Conservation (phyloP, 192 early-diverging fungal genomes). For the Chytriomyces hyalinus region DNA sequence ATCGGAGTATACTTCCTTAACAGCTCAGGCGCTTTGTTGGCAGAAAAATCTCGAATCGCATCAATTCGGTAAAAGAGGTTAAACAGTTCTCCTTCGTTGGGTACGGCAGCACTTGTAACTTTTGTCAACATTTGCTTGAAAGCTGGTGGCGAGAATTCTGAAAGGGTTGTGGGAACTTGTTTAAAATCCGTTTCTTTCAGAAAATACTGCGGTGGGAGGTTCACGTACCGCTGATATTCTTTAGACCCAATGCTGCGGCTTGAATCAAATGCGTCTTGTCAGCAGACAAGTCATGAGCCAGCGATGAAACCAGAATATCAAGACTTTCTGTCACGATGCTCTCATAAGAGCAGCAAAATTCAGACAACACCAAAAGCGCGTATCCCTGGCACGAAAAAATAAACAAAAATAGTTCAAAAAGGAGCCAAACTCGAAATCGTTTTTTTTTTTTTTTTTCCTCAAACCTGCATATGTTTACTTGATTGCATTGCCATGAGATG, state of each 20-base stretch:
- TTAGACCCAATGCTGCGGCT: constrained; percentile 54
- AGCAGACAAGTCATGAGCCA: constrained; percentile 52
- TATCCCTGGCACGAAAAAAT: constrained; percentile 29
- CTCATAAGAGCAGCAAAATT: constrained; percentile 58
- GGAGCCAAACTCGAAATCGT: neutral
- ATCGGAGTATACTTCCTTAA: constrained; percentile 49
- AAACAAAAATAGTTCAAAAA: constrained; percentile 25
- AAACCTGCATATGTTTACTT: constrained; percentile 41
- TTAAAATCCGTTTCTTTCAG: constrained; percentile 8
- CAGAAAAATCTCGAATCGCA: constrained; percentile 48
- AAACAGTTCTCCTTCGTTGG: constrained; percentile 59
- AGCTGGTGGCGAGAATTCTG: constrained; percentile 53
- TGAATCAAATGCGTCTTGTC: constrained; percentile 49
- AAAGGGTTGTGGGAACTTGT: neutral
- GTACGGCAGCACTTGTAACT: constrained; percentile 38
- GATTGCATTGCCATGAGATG: constrained; percentile 48
- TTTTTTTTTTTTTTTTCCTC: constrained; percentile 1
- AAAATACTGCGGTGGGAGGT: neutral
- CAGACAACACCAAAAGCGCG: constrained; percentile 51
- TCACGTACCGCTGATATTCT: constrained; percentile 54
- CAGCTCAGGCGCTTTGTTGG: constrained; percentile 54
- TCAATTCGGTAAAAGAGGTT: constrained; percentile 58
- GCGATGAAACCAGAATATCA: constrained; percentile 45
- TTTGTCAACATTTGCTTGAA: constrained; percentile 58
- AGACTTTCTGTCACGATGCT: constrained; percentile 39